A percentile compares a stretch with the other conserved stretches of the same genome.
Conservation (phyloP, 805 yeast genomes). For the Starmera amethionina region DNA sequence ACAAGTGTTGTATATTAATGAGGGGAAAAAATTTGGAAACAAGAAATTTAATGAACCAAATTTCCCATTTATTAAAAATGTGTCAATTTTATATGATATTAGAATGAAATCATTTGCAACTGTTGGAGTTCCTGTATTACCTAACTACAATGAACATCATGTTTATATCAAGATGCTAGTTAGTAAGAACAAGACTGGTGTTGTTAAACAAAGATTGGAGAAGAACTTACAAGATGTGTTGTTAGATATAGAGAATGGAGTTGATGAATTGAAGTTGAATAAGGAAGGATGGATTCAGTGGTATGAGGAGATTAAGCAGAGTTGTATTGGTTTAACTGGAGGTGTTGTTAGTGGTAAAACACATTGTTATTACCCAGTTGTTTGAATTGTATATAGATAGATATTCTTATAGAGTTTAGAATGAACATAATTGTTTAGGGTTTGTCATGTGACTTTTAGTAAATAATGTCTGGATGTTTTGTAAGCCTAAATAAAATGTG, state of each 20-base stretch:
- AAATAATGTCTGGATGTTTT: neutral
- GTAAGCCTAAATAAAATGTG: neutral
- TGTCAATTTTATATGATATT: conserved; percentile 33
- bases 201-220: too few species aligned
- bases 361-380: conserved; percentile 26
- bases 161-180: too few species aligned
- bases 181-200: too few species aligned
- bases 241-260: conserved; percentile 4
- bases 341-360: too few species aligned
- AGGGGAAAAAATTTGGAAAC: conserved; percentile 15
- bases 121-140: conserved; percentile 67
- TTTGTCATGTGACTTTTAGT: neutral
- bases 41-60: conserved; percentile 14
- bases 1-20: conserved; percentile 24
- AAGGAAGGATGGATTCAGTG: conserved; percentile 20
- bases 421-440: too few species aligned
- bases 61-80: conserved; percentile 17
- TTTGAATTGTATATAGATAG: neutral
- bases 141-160: conserved; percentile 27
- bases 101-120: conserved; percentile 74
- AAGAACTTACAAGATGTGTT: too few species aligned
- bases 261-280: conserved; percentile 18
- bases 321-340: conserved; percentile 16
- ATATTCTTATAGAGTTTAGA: neutral
- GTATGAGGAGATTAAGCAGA: conserved; percentile 20